Base-by-base conservation (phyloP, 1,284 basidiomycete genomes). In the Boletus hoseneyae region DNA sequence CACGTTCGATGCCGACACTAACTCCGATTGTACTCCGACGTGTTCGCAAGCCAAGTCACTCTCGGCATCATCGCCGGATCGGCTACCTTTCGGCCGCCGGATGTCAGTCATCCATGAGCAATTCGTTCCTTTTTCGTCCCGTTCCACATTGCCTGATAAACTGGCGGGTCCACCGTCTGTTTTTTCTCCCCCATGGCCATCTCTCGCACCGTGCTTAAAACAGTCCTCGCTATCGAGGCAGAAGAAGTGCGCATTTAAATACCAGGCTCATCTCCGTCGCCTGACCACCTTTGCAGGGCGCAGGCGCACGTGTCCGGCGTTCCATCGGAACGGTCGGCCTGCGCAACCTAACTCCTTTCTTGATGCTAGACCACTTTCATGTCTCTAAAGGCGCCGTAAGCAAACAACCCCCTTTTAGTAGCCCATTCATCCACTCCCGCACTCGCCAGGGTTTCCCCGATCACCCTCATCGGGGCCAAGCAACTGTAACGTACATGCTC, bases 381-480 rank as follows among this genome's bases (percentile, higher is more conserved):
- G 76, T 85, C 47, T 71, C 73, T 1, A 65, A 79, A 60, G 83
- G 83, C 47, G 83, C 83, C 15, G 83, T 85, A 55, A 57, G 79
- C 66, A 38, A 34, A n/a, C 39, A 3, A 25, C 18, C 44, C 15
- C 44, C 15, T 12, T 21, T 21, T 32, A 27, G 15, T 32, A 10
- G 6, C 38, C 6, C 12, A 10, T 41, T 35, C 7, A 45, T 36
- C 38, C 36, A 37, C 42, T 21, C 12, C 13, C 4, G n/a, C 2
- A 7, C 32, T 13, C 35, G 53, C 57, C 53, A 83, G 80, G 74
- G 80, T 15, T 89, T 89, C 58, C 84, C 85, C 25, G 90, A 96
- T 64, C 93, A 96, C 59, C 91, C 93, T 2, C 93, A 96, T 66
- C 78, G 93, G 29, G 94, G 93, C 4, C 90, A 93, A 69, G 85